Base-by-base conservation (phyloP, 352 stramenopile species). In the Phytophthora nicotianae region DNA sequence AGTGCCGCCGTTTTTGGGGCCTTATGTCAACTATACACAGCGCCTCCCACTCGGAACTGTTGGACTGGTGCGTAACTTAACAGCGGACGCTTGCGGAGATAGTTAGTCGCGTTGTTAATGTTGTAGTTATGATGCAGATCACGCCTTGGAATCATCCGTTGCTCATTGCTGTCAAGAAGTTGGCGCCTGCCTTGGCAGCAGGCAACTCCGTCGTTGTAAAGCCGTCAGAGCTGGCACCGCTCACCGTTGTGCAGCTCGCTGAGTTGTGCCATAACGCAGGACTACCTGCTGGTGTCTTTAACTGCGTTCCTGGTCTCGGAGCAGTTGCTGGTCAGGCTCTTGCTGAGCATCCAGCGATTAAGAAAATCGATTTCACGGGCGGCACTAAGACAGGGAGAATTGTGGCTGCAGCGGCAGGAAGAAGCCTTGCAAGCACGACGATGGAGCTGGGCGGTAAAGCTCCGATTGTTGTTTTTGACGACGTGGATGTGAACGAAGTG, bases 131-230 rank as follows among this genome's bases (percentile, higher is more conserved):
- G 9, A 32, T 47, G 37, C 40, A 84, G 75, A 89, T 95, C 56
- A 88, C 77, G n/a, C 83, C 86, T 24, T 95, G 75, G 68, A 95
- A 95, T 65, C 88, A 93, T 41, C 87, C 87, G 35, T 54, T 93
- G 58, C 66, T 95, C 23, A 94, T 95, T 52, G 72, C 85, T 20
- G 64, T 83, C 32, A 95, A 90, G 74, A 93, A 92, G 64, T 62
- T 84, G 37, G 73, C 75, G 8, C 75, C 75, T 16, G 77, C 76
- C 19, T 65, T 97, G 14, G 89, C 89, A 5, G 81, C 80, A 0
- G 89, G 89, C 21, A 95, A 90, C 56, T 83, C 80, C 8, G 68
- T 94, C 14, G 86, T 97, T n/a, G 67, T 97, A 20, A 97, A 97
- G 60, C 86, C 89, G 20, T 94, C 88, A 8, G 89, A 97, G 67